Evolutionary conservation across 495 filamentous ascomycete species (phyloP), one percentile per base, ranked within the genome.

Genomic region (Tetracladium setigerum): DNA sequence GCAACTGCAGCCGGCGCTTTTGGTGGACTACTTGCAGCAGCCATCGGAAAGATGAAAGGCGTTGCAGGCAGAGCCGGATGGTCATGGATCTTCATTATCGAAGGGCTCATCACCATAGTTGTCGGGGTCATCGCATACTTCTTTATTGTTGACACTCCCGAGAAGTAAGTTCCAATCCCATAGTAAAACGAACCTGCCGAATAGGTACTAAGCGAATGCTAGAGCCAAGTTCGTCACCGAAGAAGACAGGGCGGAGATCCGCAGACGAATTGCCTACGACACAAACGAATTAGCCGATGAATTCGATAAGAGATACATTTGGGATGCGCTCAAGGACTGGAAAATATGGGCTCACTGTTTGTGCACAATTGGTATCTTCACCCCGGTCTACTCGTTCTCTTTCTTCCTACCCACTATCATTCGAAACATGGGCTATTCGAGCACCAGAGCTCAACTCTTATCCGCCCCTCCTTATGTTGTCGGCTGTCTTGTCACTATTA

Each of bases 321-420:
- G 78, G 73, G 73, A 75, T 1, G 78, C 80, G 37, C 50, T 81
- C 6, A 57, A 67, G 38, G 82, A 84, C 58, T 83, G 78, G 78
- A 83, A 83, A 62, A 73, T 82, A 30, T 79, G 71, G 47, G 62
- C 67, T n/a, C 57, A 63, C 47, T 57, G 68, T 56, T 13, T 67
- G 37, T 63, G 72, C 63, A 65, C 70, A 58, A 67, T 77, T 53
- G 64, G 67, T 24, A 68, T 75, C 49, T 69, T 67, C 49, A 71
- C 69, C 11, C 79, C 81, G 4, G 66, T 86, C 18, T 87, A 87
- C 62, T 83, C 81, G 0, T 70, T 85, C 47, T 77, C 81, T 12
- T 62, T 87, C n/a, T 81, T 89, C 60, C 65, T 89, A 35, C 82
- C 81, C 0, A 83, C 81, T 1, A 86, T 86, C 54, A 82, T 86